Percentiles rank a stretch among this genome's conserved stretches.
Conservation (phyloP, 208 protist species). For the Eutreptiella sp. region DNA sequence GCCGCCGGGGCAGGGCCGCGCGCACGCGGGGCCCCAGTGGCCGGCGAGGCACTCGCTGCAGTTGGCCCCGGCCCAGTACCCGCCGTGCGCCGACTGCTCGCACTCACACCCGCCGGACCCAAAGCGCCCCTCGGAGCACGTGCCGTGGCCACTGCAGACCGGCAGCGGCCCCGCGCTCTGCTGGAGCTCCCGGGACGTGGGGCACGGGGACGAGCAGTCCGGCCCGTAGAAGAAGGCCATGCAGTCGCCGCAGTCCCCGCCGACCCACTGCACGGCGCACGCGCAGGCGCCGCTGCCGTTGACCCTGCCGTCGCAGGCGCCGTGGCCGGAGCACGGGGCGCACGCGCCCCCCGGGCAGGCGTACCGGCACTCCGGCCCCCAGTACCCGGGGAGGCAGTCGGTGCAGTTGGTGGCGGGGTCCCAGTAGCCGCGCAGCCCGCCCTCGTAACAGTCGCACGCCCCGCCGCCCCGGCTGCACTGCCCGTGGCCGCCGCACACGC, state of each 20-base stretch:
- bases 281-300: too few species aligned
- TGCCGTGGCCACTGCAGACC: slow-evolving; percentile 23
- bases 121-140: slow-evolving; percentile 10
- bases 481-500: background rate
- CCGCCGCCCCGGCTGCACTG: background rate
- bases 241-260: too few species aligned
- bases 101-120: slow-evolving; percentile 16
- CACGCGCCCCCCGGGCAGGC: slow-evolving; percentile 27
- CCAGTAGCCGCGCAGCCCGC: slow-evolving; percentile 23
- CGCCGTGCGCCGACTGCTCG: too few species aligned
- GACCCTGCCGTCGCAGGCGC: slow-evolving; percentile 25
- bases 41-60: background rate
- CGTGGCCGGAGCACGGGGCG: slow-evolving; percentile 10
- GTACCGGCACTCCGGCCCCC: slow-evolving; percentile 29
- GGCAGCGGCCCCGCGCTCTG: too few species aligned
- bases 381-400: background rate
- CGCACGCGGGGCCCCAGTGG: background rate
- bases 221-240: too few species aligned
- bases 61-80: too few species aligned
- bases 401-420: slow-evolving; percentile 14
- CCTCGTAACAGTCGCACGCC: background rate
- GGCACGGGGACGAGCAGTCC: too few species aligned
- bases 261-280: too few species aligned
- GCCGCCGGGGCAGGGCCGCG: background rate
- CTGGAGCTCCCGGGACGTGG: too few species aligned